Evolutionary conservation across 441 rosid species (phyloP).

Genomic region (Francoa sonchifolia): DNA sequence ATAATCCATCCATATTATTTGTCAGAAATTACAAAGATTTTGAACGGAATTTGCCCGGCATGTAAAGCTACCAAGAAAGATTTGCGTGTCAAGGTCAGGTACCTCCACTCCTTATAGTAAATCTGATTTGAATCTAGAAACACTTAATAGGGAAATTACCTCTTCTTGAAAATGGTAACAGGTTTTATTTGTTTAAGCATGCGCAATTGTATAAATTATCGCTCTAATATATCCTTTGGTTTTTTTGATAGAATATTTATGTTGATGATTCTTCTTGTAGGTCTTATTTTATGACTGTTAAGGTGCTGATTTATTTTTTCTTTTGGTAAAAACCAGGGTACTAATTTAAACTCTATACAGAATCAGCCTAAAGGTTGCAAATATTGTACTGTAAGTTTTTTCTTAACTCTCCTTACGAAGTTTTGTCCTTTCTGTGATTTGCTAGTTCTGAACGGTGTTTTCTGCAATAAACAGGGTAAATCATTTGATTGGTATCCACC

Average conservation of each 20-base stretch:
- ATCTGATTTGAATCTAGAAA: too few relatives aligned
- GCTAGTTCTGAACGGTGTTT: constrained; percentile 12
- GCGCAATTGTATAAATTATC: too few relatives aligned
- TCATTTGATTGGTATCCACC: constrained; percentile 50
- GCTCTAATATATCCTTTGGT: too few relatives aligned
- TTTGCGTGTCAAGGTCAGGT: constrained; percentile 50
- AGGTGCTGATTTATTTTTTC: constrained; percentile 5
- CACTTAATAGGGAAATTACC: too few relatives aligned
- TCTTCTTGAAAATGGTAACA: too few relatives aligned
- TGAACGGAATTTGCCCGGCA: constrained; percentile 78
- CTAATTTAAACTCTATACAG: constrained; percentile 18
- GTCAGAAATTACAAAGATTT: constrained; percentile 50
- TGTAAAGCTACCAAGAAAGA: constrained; percentile 65
- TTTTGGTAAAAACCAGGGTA: constrained; percentile 30
- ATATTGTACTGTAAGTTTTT: constrained; percentile 64
- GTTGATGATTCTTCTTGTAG: constrained; percentile 6
- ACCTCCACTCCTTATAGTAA: constrained; percentile 12
- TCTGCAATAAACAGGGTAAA: constrained; percentile 32
- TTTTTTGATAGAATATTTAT: too few relatives aligned
- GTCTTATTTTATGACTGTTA: too few relatives aligned
- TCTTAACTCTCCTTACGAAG: constrained; percentile 7
- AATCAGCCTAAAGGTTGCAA: constrained; percentile 43
- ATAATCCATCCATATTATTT: constrained; percentile 64
- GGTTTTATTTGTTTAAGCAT: too few relatives aligned
- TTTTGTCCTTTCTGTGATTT: constrained; percentile 7